Conservation (phyloP, 352 stramenopile genomes). For the Pythium dissimile region DNA sequence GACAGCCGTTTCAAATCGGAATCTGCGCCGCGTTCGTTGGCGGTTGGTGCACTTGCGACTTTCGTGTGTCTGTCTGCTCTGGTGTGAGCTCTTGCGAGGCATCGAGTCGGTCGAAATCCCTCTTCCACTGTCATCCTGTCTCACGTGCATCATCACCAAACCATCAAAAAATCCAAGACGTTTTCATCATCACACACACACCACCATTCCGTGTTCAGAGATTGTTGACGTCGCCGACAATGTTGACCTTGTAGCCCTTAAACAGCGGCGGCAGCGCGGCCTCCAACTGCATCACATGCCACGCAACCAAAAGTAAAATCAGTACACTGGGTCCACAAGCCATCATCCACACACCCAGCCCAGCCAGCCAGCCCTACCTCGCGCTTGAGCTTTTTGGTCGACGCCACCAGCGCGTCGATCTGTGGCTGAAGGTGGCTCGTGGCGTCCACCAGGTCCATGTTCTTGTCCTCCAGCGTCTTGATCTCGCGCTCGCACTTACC, state of each 20-base stretch:
- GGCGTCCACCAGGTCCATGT: constrained; percentile 58
- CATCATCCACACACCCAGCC: background rate
- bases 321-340: no score
- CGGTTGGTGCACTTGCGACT: no score
- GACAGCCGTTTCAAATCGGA: no score
- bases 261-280: constrained; percentile 54
- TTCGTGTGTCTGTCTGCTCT: no score
- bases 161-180: background rate
- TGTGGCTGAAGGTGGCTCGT: constrained; percentile 50
- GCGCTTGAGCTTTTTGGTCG: constrained; percentile 69
- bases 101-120: no score
- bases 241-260: constrained; percentile 78
- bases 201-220: constrained; percentile 28
- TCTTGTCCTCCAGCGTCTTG: constrained; percentile 65
- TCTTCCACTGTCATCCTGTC: no score
- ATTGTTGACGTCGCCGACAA: constrained; percentile 78
- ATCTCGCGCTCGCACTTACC: constrained; percentile 73
- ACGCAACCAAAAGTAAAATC: no score
- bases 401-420: constrained; percentile 41
- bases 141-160: no score
- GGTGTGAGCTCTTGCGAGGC: no score
- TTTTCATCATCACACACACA: background rate
- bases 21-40: no score
- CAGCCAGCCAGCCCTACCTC: constrained; percentile 28
- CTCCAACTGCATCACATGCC: constrained; percentile 71